Percentiles rank a stretch among this genome's conserved stretches.
Conservation (phyloP, 345 rosid genomes). For the Eucalyptus cloeziana region DNA sequence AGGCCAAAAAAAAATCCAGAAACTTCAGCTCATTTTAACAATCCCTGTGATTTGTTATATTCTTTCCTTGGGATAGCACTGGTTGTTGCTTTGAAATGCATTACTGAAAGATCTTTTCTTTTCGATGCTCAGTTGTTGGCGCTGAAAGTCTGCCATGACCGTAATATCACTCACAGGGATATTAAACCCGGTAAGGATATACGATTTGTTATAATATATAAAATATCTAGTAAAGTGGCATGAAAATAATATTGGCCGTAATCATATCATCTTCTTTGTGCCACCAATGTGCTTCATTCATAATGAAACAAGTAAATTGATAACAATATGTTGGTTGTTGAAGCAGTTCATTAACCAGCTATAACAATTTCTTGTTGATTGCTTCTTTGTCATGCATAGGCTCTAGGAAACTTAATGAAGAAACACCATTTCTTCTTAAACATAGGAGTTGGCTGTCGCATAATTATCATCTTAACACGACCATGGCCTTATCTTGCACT, state of each 20-base stretch:
- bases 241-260: background rate
- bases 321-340: background rate
- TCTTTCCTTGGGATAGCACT: background rate
- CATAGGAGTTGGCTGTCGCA: background rate
- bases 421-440: background rate
- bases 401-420: background rate
- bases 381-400: background rate
- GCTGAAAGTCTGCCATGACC: constrained; percentile 86
- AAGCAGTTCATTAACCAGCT: background rate
- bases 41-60: background rate
- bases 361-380: background rate
- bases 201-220: background rate
- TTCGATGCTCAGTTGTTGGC: constrained; percentile 56
- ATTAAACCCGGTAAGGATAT: constrained; percentile 77
- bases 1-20: background rate
- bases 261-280: background rate
- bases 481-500: background rate
- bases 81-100: background rate
- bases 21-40: background rate
- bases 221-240: background rate
- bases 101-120: background rate
- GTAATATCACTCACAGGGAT: constrained; percentile 92
- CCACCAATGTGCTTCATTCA: background rate
- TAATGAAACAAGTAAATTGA: background rate
- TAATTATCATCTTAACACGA: background rate